Evolutionary conservation across 2,329 filamentous ascomycete species (phyloP), one percentile per base, ranked within the genome.

Genomic region (Myriosclerotinia curreyana): DNA sequence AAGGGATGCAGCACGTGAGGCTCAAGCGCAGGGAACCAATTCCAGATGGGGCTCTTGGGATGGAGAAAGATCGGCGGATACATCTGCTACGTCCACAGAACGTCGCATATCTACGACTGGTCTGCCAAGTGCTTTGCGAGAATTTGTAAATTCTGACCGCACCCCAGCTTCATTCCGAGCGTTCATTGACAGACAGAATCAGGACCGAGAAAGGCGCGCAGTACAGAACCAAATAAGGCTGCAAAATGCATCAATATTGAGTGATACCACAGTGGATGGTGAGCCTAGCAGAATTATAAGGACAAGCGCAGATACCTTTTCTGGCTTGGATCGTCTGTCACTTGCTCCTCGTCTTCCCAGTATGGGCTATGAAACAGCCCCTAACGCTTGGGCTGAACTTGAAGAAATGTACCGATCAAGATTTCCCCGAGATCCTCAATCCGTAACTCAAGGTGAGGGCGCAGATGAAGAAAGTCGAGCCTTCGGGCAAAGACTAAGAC

Each of bases 351-450:
- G 61, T 68, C 71, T 68, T 67, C 74, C 66, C 67, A 70, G 65
- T 46, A 69, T 68, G 64, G 67, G 64, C 62, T 71, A 20, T 68
- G 72, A 69, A 66, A 72, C 66, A 67, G 70, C 64, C 1, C 73
- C 72, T 62, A 75, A 74, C 56, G 68, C 70, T 20, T 80, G 78
- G 77, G 73, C 76, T 8, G 78, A 80, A 58, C 72, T 79, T 7
- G 79, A 81, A 66, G 75, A 76, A 34, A 68, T 80, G 38, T 79
- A 80, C 68, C 67, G 69, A 5, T 59, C 70, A 15, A 76, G 75
- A 66, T 72, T 77, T 61, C 71, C 67, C n/a, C 48, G 49, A 12
- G 70, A 71, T 54, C 56, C 70, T 38, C 70, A 71, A 20, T 65
- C 71, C 25, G 65, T 70, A 15, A 44, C 72, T 17, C 70, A 72